Conservation (phyloP, 139 green algal genomes). For the Medakamo hakoo region DNA sequence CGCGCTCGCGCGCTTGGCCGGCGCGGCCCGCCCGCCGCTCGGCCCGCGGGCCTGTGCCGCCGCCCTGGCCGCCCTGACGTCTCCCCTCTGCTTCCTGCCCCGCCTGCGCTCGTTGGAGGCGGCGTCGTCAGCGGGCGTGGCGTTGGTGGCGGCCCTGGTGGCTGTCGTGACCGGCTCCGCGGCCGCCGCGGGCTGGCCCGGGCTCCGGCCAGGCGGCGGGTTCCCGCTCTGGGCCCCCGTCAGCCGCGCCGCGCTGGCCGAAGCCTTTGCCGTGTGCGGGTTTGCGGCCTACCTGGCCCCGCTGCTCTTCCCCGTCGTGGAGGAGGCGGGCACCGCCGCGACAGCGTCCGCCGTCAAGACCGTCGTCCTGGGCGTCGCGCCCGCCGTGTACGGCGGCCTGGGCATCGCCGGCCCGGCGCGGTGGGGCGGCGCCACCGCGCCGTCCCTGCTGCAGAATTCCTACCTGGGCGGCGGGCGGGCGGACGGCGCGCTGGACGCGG, state of each 20-base stretch:
- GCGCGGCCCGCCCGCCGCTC: too few species aligned
- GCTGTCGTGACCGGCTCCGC: neutral
- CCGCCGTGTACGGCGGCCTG: neutral
- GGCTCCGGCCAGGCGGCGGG: neutral
- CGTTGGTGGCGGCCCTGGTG: neutral
- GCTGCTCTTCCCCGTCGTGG: neutral
- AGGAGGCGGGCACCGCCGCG: neutral
- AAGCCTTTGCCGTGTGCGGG: neutral
- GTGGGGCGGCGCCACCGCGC: neutral
- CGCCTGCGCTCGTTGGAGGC: neutral
- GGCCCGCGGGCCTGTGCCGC: neutral
- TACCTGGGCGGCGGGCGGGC: neutral
- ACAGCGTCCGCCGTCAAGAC: too few species aligned
- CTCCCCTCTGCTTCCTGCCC: neutral
- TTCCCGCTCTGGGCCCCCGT: neutral
- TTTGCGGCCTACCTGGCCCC: neutral
- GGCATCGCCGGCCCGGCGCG: neutral
- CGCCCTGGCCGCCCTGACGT: neutral
- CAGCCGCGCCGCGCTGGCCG: neutral
- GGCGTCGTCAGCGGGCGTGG: neutral
- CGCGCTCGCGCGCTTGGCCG: neutral
- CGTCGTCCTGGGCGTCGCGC: neutral
- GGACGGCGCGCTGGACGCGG: neutral
- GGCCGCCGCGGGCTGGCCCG: neutral
- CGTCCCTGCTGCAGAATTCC: neutral